Evolutionary conservation across 805 yeast species (phyloP), one percentile per base, ranked within the genome.

Genomic region (Yarrowia deformans): DNA sequence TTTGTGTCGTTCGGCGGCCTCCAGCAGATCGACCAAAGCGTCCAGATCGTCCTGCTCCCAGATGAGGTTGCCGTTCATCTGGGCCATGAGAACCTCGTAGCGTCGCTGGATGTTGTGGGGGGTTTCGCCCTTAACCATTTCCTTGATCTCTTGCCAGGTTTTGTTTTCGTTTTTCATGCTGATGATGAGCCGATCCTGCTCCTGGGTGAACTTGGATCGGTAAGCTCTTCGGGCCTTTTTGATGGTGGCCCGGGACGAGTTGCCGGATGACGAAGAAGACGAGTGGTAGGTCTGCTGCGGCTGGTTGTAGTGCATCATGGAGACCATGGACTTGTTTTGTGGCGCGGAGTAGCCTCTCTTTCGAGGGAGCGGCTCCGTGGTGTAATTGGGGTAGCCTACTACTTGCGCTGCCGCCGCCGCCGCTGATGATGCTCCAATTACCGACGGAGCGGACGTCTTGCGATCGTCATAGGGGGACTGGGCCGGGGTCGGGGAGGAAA

Each of bases 81-180:
- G 68, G 40, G 71, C 72, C 54, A 70, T 73, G 23, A 89, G 81
- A 8, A 88, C 93, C 75, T 89, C 92, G 73, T 89, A 89, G 69
- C 93, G 79, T 73, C 88, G 88, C 70, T 92, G 80, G 0, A 91
- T 92, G 0, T 92, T 89, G 46, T 88, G 78, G 72, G 84, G 87
- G 46, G 86, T 83, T 7, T 88, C 90, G 19, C 88, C 87, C 5
- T 84, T 83, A 3, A 89, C 83, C 6, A 80, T 77, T 66, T 85
- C 85, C 0, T 93, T 92, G 50, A 90, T 89, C 70, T 88, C 91
- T 6, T 84, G 86, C 93, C 93, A 90, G 1, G 87, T 78, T 71
- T 84, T 85, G 42, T 93, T 91, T 68, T 83, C 81, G 68, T 81
- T 82, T 75, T 88, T 88, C 74, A 89, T 76, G 13, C 80, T 78